Conservation (phyloP, 768 basidiomycete genomes). For the Leccinum obscurum region DNA sequence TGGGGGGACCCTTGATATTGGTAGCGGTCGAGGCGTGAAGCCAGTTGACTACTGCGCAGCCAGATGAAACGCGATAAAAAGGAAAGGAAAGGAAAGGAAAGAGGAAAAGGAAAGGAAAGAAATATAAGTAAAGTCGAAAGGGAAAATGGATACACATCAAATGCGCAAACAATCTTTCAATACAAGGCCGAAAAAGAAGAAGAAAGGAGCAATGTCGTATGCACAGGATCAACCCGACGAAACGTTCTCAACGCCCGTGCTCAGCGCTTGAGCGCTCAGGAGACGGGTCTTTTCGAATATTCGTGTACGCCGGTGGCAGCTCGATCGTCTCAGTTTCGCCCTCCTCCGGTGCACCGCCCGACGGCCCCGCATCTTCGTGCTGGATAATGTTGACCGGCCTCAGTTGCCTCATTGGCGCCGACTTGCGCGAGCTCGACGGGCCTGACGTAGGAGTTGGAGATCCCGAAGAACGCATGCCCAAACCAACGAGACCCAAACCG, state of each 20-base stretch:
- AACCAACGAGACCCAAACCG: background rate
- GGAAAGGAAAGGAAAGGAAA: background rate
- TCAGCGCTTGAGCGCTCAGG: background rate
- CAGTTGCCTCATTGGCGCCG: conserved; percentile 47
- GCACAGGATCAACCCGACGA: background rate
- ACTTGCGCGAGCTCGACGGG: conserved; percentile 35
- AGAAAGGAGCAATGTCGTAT: background rate
- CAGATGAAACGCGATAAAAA: background rate
- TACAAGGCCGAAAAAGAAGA: background rate
- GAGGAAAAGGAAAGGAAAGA: too few relatives aligned
- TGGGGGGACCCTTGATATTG: conserved; percentile 4
- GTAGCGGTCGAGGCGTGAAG: conserved; percentile 4
- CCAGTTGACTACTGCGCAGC: background rate
- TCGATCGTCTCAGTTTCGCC: conserved; percentile 70
- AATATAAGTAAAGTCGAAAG: background rate
- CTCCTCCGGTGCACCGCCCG: conserved; percentile 22
- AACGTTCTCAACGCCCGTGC: background rate
- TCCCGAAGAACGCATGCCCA: conserved; percentile 14
- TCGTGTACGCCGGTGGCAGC: conserved; percentile 80
- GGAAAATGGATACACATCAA: background rate
- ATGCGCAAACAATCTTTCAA: background rate
- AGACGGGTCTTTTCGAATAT: conserved; percentile 39
- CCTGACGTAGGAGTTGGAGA: conserved; percentile 15
- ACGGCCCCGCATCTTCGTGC: conserved; percentile 75
- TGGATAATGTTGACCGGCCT: conserved; percentile 80